These are phyloP conservation scores for Pisolithus marmoratus DNA, from an alignment of 768 basidiomycete species.

Conservation along the genomic window DNA sequence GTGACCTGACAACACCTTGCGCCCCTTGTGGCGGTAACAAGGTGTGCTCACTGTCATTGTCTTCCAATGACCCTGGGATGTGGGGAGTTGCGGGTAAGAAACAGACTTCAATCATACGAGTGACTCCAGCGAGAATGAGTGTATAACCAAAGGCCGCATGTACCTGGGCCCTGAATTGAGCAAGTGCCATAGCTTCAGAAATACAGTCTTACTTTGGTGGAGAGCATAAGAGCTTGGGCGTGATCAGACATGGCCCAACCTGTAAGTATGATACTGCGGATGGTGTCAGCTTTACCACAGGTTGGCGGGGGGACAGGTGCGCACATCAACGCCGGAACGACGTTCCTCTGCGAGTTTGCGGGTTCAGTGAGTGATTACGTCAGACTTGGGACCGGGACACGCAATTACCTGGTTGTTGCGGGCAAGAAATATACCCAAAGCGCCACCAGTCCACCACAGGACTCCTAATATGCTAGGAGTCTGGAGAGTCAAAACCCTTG, in stretches of 20 bases:
- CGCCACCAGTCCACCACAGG: slow-evolving; percentile 84
- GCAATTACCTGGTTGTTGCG: slow-evolving; percentile 64
- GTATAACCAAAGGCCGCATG: slow-evolving; percentile 83
- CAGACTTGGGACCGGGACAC: neutral
- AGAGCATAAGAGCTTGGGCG: slow-evolving; percentile 76
- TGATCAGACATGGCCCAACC: slow-evolving; percentile 95
- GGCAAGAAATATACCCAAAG: slow-evolving; percentile 80
- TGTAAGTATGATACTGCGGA: slow-evolving; percentile 71
- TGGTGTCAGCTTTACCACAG: neutral
- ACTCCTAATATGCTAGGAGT: slow-evolving; percentile 45
- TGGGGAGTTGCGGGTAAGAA: slow-evolving; percentile 50
- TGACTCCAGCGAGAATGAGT: slow-evolving; percentile 75
- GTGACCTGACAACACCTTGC: slow-evolving; percentile 14
- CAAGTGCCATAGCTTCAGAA: neutral
- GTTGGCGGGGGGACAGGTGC: slow-evolving; percentile 14
- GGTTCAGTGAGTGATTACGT: neutral
- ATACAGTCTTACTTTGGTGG: slow-evolving; percentile 54
- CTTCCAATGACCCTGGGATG: slow-evolving; percentile 25
- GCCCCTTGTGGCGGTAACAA: slow-evolving; percentile 36
- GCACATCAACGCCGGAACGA: slow-evolving; percentile 80
- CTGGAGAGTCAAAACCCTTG: slow-evolving; percentile 1
- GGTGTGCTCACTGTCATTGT: slow-evolving; percentile 65
- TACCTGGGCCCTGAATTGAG: slow-evolving; percentile 40
- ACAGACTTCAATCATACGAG: slow-evolving; percentile 80
- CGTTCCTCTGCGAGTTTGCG: slow-evolving; percentile 48